Percentiles rank a stretch among this genome's conserved stretches.
phyloP scores from a whole-genome alignment of 2,329 filamentous ascomycete species.

The Diaporthe ampelina region DNA sequence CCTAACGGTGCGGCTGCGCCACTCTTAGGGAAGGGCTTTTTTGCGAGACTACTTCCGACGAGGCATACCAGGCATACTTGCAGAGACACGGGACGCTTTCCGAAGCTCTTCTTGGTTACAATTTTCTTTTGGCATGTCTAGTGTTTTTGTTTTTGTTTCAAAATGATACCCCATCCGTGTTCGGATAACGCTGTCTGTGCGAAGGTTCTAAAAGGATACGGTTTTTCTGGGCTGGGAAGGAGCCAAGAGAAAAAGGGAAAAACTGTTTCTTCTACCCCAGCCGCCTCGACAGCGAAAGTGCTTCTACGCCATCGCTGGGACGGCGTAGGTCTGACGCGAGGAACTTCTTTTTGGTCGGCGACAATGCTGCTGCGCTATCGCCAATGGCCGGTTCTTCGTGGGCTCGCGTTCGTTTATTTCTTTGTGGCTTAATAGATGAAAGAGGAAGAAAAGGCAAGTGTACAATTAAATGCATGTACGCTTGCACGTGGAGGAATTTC shows the following conservation, averaged over 20 bases:
- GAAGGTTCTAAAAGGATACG: slow-evolving; percentile 43
- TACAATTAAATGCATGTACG: not conserved
- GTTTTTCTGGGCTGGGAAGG: slow-evolving; percentile 36
- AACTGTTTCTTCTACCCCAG: slow-evolving; percentile 3
- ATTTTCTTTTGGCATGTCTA: slow-evolving; percentile 45
- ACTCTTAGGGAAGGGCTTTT: not conserved
- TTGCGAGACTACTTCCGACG: not conserved
- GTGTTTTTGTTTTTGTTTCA: slow-evolving; percentile 48
- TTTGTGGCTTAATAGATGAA: slow-evolving; percentile 18
- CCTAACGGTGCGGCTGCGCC: slow-evolving; percentile 52
- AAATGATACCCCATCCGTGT: slow-evolving; percentile 70
- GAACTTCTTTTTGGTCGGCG: slow-evolving; percentile 52
- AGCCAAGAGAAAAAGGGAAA: slow-evolving; percentile 38
- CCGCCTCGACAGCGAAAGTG: slow-evolving; percentile 66
- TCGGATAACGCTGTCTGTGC: slow-evolving; percentile 63
- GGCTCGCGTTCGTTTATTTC: slow-evolving; percentile 37
- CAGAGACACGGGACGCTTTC: slow-evolving; percentile 39
- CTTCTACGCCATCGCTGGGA: slow-evolving; percentile 69
- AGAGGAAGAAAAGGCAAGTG: not conserved
- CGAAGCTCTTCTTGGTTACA: slow-evolving; percentile 44
- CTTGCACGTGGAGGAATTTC: not conserved
- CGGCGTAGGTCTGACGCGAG: slow-evolving; percentile 64
- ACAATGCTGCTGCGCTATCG: slow-evolving; percentile 71
- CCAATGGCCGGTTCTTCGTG: slow-evolving; percentile 42
- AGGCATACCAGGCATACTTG: not conserved